Evolutionary conservation across 305 asterid species (phyloP).

Genomic region (Fraxinus ornus): DNA sequence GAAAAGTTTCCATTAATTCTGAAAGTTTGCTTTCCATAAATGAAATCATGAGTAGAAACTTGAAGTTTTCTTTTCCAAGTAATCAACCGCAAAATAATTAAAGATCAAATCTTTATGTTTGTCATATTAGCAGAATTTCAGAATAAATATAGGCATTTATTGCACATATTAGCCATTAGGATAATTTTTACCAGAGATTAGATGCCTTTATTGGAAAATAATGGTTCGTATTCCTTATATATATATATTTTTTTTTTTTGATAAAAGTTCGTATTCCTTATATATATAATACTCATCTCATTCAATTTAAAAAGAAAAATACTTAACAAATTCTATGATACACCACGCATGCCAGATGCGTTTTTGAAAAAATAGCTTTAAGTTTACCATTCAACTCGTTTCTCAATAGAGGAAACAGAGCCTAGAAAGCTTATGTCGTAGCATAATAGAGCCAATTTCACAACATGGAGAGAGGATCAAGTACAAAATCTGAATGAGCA

Average conservation of each 20-base stretch:
- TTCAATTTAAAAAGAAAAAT: background rate
- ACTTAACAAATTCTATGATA: background rate
- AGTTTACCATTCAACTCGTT: background rate
- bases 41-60: background rate
- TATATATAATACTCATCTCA: background rate
- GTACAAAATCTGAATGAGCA: background rate
- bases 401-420: background rate
- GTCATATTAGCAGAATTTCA: background rate
- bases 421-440: background rate
- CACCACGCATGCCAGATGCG: background rate
- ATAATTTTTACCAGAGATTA: background rate
- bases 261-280: background rate
- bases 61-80: background rate
- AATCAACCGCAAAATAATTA: background rate
- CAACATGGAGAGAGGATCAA: background rate
- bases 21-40: background rate
- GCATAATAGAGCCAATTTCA: background rate
- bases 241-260: too few species aligned
- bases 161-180: background rate
- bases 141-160: background rate
- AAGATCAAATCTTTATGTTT: background rate
- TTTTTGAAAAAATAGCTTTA: background rate
- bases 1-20: background rate
- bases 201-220: background rate
- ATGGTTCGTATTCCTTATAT: background rate